Conservation (phyloP, 805 yeast species). For the Metschnikowia gruessii region DNA sequence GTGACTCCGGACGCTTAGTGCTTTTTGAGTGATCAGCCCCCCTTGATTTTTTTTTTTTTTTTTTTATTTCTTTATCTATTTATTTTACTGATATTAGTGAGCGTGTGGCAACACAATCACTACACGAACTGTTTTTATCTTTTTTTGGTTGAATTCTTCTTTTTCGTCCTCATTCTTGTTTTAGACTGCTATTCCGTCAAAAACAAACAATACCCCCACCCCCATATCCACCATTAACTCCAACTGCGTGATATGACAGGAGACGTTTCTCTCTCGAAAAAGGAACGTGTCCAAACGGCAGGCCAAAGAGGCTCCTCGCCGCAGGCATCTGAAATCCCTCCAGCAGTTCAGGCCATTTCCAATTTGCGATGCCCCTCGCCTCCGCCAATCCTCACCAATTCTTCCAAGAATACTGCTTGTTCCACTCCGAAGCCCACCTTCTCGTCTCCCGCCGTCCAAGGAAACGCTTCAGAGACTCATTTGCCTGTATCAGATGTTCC, state of each 20-base stretch:
- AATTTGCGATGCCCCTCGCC: conserved; percentile 66
- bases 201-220: not conserved
- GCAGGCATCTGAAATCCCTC: conserved; percentile 30
- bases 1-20: not conserved
- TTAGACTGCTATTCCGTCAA: not conserved
- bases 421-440: conserved; percentile 5
- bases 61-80: not conserved
- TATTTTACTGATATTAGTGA: conserved; percentile 1
- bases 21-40: not conserved
- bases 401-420: conserved; percentile 9
- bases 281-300: conserved; percentile 6
- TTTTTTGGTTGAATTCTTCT: too few species aligned
- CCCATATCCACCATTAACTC: not conserved
- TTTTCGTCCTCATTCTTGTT: not conserved
- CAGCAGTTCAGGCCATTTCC: conserved; percentile 56
- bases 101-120: conserved; percentile 5
- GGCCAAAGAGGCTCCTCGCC: conserved; percentile 1
- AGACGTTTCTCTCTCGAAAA: conserved; percentile 4
- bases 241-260: conserved; percentile 8
- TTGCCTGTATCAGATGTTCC: not conserved
- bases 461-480: not conserved
- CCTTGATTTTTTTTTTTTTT: not conserved
- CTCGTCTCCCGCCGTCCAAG: not conserved
- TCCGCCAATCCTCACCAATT: conserved; percentile 55
- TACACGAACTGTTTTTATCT: not conserved